Evolutionary conservation across 2,329 filamentous ascomycete genomes (phyloP), one percentile per base, ranked within the genome.

Genomic region (Calonectria pteridis): DNA sequence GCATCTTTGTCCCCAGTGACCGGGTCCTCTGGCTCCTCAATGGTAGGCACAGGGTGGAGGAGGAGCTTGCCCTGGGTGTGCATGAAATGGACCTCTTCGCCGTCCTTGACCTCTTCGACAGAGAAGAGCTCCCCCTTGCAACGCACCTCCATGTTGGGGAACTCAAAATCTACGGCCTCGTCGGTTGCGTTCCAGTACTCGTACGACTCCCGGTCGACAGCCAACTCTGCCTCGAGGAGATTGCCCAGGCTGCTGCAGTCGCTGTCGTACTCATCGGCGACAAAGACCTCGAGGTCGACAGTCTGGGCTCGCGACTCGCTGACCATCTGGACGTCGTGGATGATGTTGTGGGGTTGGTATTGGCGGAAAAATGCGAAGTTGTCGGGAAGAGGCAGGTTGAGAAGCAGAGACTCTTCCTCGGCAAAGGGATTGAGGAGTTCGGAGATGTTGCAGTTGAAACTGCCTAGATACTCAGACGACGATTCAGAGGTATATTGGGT

Each of bases 231-330:
- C 63, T 82, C 80, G 0, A 81, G 83, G 14, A 85, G 62, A 18
- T 78, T 66, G 0, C 73, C 70, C 1, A 76, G 13, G 1, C 81
- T 81, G 26, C 81, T 77, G 2, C 80, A 71, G 1, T 78, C 68
- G 0, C 74, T 73, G 1, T 76, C 20, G 0, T 81, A 80, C 18
- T 82, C 77, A 2, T 80, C 69, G 1, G 77, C 79, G 1, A 83
- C 33, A 37, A 79, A 84, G 0, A 84, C 75, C 35, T 83, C 81
- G 18, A 85, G 72, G 53, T 84, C 82, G 26, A 82, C 77, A 1
- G 51, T 26, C 3, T 55, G 43, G 0, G 33, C 65, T 1, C 46
- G 23, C 0, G 72, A 29, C 2, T 65, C 49, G 1, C 77, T 79
- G 0, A 78, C 50, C 0, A 84, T 43, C 16, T 82, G 70, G 16